A percentile compares a stretch with the other conserved stretches of the same genome.
Evolutionary conservation across 2,329 filamentous ascomycete species (phyloP).

Genomic region (Hymenoscyphus albidus): DNA sequence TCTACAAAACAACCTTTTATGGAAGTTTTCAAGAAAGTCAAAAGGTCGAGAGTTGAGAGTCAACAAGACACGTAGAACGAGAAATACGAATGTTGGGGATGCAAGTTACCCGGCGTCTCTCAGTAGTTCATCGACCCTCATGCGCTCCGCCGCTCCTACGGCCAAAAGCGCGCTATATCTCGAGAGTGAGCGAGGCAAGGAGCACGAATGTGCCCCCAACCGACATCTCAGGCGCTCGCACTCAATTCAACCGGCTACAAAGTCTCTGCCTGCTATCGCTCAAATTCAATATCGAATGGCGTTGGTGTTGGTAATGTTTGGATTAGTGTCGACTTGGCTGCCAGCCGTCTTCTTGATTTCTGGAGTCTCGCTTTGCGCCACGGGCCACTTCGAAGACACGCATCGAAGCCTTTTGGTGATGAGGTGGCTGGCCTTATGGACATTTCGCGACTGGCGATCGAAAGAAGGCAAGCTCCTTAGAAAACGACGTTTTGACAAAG

Average conservation of each 20-base stretch:
- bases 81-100: not conserved
- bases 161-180: not conserved
- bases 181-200: too few relatives aligned
- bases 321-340: too few relatives aligned
- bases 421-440: slow-evolving; percentile 2
- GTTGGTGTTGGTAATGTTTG: not conserved
- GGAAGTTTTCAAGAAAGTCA: not conserved
- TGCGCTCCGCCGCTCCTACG: slow-evolving; percentile 1
- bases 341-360: not conserved
- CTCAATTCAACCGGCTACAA: not conserved
- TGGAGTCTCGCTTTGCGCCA: not conserved
- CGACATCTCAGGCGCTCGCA: not conserved
- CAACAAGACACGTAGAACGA: not conserved
- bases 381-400: not conserved
- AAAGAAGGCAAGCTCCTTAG: not conserved
- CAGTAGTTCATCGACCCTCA: not conserved
- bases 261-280: not conserved
- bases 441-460: not conserved
- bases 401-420: not conserved
- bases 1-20: not conserved
- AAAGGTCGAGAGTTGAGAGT: not conserved
- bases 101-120: not conserved
- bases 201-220: not conserved
- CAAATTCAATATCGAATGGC: not conserved
- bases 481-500: not conserved